phyloP scores from a whole-genome alignment of 2,329 filamentous ascomycete genomes.

The Daldinia eschscholtzii region DNA sequence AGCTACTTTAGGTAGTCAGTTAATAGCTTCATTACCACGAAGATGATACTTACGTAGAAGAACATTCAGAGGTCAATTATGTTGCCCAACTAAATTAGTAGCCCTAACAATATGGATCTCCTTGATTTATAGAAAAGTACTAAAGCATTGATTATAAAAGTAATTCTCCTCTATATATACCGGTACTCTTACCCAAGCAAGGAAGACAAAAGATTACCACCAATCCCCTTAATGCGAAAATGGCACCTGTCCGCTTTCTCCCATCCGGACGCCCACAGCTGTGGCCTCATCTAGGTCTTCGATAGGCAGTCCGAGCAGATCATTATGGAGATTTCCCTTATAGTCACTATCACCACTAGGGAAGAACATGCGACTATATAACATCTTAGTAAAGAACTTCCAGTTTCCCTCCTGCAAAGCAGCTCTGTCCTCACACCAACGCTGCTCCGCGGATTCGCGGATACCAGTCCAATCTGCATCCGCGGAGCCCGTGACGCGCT shows the following conservation, averaged over 20 bases:
- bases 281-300: constrained; percentile 70
- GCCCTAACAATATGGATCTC: background rate
- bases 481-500: constrained; percentile 66
- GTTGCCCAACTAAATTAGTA: too few species aligned
- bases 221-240: constrained; percentile 15
- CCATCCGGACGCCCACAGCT: constrained; percentile 30
- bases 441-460: constrained; percentile 58
- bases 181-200: too few species aligned
- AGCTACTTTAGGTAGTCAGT: too few species aligned
- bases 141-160: background rate
- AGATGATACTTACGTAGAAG: too few species aligned
- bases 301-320: constrained; percentile 64
- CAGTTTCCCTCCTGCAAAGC: constrained; percentile 58
- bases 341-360: constrained; percentile 55
- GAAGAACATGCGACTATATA: constrained; percentile 69
- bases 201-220: too few species aligned
- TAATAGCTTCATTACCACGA: too few species aligned
- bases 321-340: constrained; percentile 60
- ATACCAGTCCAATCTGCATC: constrained; percentile 71
- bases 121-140: too few species aligned
- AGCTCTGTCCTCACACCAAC: constrained; percentile 61
- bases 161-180: background rate
- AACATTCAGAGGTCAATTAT: too few species aligned
- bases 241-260: constrained; percentile 25
- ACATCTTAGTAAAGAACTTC: constrained; percentile 60